These are phyloP conservation scores for Sporothrix pallida DNA, from an alignment of 2,329 filamentous ascomycete species.

Conservation along the genomic window DNA sequence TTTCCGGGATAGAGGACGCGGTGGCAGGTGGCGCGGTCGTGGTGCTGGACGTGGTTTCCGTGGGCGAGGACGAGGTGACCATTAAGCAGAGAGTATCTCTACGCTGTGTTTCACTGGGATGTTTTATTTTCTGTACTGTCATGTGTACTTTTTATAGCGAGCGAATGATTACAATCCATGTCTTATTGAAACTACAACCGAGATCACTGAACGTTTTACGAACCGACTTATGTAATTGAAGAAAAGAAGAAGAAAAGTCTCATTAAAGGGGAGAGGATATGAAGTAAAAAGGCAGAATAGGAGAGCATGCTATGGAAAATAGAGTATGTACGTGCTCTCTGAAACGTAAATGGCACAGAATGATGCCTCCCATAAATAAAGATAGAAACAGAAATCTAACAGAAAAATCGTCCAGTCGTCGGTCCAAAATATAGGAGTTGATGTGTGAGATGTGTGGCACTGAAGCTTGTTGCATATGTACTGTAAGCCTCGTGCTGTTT, in stretches of 20 bases:
- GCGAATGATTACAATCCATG: background rate
- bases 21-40: constrained; percentile 46
- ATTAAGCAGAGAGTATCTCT: background rate
- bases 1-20: constrained; percentile 43
- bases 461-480: background rate
- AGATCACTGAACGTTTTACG: background rate
- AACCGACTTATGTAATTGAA: background rate
- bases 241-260: background rate
- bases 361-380: background rate
- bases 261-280: constrained; percentile 27
- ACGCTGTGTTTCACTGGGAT: background rate
- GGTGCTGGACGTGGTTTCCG: constrained; percentile 42
- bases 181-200: background rate
- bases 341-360: background rate
- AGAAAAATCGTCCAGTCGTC: constrained; percentile 17
- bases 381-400: background rate
- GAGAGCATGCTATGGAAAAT: background rate
- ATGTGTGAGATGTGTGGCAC: background rate
- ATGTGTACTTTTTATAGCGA: constrained; percentile 15
- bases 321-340: background rate
- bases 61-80: constrained; percentile 36
- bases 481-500: background rate
- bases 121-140: background rate
- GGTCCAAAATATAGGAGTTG: background rate
- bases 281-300: constrained; percentile 9